Conservation (phyloP, 2,329 filamentous ascomycete genomes). For the Epichloe amarillans region DNA sequence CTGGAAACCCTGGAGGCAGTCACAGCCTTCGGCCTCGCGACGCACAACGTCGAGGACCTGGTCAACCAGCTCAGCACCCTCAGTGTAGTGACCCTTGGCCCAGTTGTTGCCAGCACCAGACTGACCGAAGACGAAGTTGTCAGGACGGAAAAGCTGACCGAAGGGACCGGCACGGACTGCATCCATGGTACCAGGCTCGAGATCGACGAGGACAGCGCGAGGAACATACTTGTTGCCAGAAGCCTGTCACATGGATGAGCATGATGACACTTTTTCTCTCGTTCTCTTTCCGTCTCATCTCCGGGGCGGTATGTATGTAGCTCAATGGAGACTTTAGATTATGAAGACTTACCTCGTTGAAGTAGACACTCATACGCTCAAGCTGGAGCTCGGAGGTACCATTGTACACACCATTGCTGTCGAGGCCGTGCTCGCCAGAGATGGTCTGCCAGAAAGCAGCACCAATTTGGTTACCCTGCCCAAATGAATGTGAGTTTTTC, state of each 20-base stretch:
- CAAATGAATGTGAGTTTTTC: slow-evolving; percentile 23
- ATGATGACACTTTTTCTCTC: neutral
- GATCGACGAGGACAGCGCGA: slow-evolving; percentile 95
- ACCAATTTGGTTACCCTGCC: slow-evolving; percentile 99
- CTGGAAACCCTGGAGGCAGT: slow-evolving; percentile 99
- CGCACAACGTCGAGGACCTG: slow-evolving; percentile 96
- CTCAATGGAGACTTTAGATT: neutral
- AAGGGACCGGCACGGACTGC: slow-evolving; percentile 96
- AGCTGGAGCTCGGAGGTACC: slow-evolving; percentile 97
- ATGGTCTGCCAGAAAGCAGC: slow-evolving; percentile 97
- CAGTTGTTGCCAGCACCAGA: slow-evolving; percentile 99
- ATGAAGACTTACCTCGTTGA: slow-evolving; percentile 61
- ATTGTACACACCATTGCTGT: slow-evolving; percentile 97
- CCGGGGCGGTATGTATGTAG: neutral
- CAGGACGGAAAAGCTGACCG: slow-evolving; percentile 95
- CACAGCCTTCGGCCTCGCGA: slow-evolving; percentile 94
- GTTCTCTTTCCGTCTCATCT: neutral
- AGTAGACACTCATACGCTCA: slow-evolving; percentile 99
- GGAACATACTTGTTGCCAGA: slow-evolving; percentile 98
- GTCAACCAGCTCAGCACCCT: slow-evolving; percentile 97
- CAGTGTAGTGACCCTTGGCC: slow-evolving; percentile 99
- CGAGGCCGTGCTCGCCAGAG: slow-evolving; percentile 88
- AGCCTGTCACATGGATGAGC: slow-evolving; percentile 39
- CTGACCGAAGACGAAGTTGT: slow-evolving; percentile 99
- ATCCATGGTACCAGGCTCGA: slow-evolving; percentile 99